Conservation (phyloP, 331 rosid genomes). For the Saraca asoca region DNA sequence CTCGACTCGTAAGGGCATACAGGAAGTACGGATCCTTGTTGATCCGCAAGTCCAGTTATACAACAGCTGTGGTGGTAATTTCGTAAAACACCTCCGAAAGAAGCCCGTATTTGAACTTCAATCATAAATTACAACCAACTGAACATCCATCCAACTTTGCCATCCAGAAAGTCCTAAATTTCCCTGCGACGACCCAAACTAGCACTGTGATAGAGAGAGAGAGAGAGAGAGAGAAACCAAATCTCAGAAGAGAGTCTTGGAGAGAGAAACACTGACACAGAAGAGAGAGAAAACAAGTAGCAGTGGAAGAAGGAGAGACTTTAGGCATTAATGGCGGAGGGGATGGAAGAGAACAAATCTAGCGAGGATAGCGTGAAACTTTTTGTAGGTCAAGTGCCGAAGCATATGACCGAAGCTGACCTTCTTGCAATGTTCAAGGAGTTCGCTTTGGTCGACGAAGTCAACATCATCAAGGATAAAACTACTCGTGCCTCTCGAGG, state of each 20-base stretch:
- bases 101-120: constrained; percentile 15
- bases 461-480: constrained; percentile 98
- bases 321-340: constrained; percentile 82
- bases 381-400: constrained; percentile 98
- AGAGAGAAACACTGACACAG: constrained; percentile 19
- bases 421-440: constrained; percentile 88
- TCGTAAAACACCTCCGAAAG: constrained; percentile 25
- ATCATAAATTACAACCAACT: constrained; percentile 21
- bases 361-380: constrained; percentile 93
- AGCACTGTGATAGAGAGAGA: constrained; percentile 9
- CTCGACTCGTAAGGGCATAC: not conserved
- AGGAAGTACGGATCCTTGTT: constrained; percentile 2
- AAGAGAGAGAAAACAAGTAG: constrained; percentile 1
- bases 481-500: constrained; percentile 92
- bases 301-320: constrained; percentile 19
- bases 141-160: constrained; percentile 55
- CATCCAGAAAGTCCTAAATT: constrained; percentile 39
- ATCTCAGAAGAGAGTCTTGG: not conserved
- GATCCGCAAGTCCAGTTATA: not conserved
- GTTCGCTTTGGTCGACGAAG: constrained; percentile 86
- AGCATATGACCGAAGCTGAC: constrained; percentile 87
- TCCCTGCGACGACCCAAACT: constrained; percentile 45
- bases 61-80: constrained; percentile 41
- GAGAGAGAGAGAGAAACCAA: not conserved
- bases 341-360: constrained; percentile 67